Percentiles rank a stretch among this genome's conserved stretches.
These are phyloP conservation scores for Salvia splendens DNA, from an alignment of 257 asterid species.

Conservation along the genomic window DNA sequence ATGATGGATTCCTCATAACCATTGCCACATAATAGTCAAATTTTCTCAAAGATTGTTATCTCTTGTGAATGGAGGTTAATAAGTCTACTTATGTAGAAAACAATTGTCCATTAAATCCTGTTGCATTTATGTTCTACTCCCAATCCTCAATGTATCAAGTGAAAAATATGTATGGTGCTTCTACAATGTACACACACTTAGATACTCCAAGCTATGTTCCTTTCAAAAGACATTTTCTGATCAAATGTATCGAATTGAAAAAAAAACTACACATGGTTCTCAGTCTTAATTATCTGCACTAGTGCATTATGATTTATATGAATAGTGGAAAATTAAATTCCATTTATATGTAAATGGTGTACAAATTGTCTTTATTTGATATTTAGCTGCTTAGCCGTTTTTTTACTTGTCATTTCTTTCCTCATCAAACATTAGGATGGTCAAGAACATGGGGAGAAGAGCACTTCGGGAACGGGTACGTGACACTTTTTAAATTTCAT, in stretches of 20 bases:
- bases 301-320: neutral
- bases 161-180: too few species aligned
- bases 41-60: neutral
- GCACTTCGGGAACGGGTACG: constrained; percentile 97
- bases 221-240: too few species aligned
- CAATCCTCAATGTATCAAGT: too few species aligned
- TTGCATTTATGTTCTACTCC: too few species aligned
- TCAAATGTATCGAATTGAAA: too few species aligned
- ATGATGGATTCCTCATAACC: constrained; percentile 1
- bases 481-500: constrained; percentile 9
- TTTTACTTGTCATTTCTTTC: neutral
- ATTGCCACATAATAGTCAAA: neutral
- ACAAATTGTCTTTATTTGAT: constrained; percentile 14
- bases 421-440: constrained; percentile 62
- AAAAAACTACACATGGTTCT: neutral
- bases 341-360: neutral
- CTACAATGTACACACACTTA: too few species aligned
- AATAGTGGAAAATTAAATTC: neutral
- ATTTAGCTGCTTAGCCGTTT: constrained; percentile 2
- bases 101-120: too few species aligned
- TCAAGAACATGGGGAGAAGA: constrained; percentile 99
- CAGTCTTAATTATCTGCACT: neutral
- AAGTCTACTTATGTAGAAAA: constrained; percentile 14
- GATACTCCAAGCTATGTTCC: too few species aligned
- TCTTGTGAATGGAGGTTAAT: neutral